Evolutionary conservation across 805 yeast species (phyloP).

Genomic region (Yamadazyma takamatsuzukensis): DNA sequence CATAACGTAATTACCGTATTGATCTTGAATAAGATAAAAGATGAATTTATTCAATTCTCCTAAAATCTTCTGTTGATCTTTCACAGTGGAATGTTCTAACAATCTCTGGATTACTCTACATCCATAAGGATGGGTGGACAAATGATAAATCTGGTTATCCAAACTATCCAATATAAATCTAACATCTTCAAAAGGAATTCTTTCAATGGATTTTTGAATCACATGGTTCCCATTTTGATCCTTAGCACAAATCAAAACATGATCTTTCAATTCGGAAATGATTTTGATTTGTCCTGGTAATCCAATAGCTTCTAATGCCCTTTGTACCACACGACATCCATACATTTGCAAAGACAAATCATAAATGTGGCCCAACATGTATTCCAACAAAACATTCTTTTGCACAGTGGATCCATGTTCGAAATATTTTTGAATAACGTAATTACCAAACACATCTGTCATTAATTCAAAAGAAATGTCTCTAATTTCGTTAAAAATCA

Average conservation of each 20-base stretch:
- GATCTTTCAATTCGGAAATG: slow-evolving; percentile 65
- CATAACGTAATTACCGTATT: slow-evolving; percentile 95
- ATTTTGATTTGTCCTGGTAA: slow-evolving; percentile 63
- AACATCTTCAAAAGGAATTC: slow-evolving; percentile 66
- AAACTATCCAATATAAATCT: slow-evolving; percentile 72
- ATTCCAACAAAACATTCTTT: slow-evolving; percentile 59
- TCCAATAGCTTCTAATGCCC: slow-evolving; percentile 75
- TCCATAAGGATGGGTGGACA: slow-evolving; percentile 95
- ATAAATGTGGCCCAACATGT: slow-evolving; percentile 72
- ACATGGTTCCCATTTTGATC: slow-evolving; percentile 99
- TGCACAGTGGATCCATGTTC: slow-evolving; percentile 77
- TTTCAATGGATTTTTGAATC: slow-evolving; percentile 89
- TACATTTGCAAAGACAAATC: slow-evolving; percentile 88
- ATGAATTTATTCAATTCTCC: slow-evolving; percentile 69
- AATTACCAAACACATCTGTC: slow-evolving; percentile 97
- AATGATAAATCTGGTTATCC: slow-evolving; percentile 68
- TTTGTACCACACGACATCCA: slow-evolving; percentile 95
- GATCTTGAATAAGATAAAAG: slow-evolving; percentile 82
- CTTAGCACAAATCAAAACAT: slow-evolving; percentile 58
- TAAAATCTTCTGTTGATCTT: slow-evolving; percentile 66
- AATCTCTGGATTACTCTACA: slow-evolving; percentile 94
- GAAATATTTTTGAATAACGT: slow-evolving; percentile 91
- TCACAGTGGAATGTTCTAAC: slow-evolving; percentile 68
- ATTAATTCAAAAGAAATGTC: slow-evolving; percentile 71
- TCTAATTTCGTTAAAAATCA: slow-evolving; percentile 78